phyloP scores from a whole-genome alignment of 2,329 filamentous ascomycete genomes.

The Calonectria naviculata region DNA sequence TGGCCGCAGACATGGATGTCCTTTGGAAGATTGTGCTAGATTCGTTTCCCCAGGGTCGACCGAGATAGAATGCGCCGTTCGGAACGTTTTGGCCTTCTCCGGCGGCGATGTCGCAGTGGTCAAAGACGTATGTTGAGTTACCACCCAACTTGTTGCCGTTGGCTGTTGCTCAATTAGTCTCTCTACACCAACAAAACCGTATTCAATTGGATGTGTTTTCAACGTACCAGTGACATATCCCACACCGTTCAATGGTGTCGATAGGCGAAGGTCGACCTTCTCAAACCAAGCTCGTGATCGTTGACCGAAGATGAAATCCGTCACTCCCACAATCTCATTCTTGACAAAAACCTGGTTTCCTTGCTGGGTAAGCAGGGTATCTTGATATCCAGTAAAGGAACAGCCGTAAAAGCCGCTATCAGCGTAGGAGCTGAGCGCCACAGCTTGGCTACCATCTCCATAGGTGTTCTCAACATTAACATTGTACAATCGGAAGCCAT shows the following conservation, averaged over 20 bases:
- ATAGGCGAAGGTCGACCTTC: constrained; percentile 51
- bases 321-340: constrained; percentile 58
- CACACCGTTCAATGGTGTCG: constrained; percentile 36
- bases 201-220: neutral
- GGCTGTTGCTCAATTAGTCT: constrained; percentile 40
- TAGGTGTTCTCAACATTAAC: constrained; percentile 63
- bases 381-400: constrained; percentile 59
- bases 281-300: constrained; percentile 57
- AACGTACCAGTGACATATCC: constrained; percentile 57
- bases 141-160: constrained; percentile 47
- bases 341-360: constrained; percentile 60
- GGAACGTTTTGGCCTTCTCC: constrained; percentile 50
- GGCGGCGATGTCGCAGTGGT: constrained; percentile 55
- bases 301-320: constrained; percentile 63
- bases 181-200: accelerated
- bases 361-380: constrained; percentile 58
- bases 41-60: constrained; percentile 59
- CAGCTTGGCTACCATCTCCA: constrained; percentile 58
- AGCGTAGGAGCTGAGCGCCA: constrained; percentile 57
- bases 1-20: constrained; percentile 62
- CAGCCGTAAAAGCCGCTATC: constrained; percentile 60
- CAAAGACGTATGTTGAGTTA: constrained; percentile 58
- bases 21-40: constrained; percentile 61
- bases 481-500: constrained; percentile 70
- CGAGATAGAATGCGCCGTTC: constrained; percentile 57